Conservation (phyloP, 495 filamentous ascomycete species). For the Pseudoneurospora amorphoporcata region DNA sequence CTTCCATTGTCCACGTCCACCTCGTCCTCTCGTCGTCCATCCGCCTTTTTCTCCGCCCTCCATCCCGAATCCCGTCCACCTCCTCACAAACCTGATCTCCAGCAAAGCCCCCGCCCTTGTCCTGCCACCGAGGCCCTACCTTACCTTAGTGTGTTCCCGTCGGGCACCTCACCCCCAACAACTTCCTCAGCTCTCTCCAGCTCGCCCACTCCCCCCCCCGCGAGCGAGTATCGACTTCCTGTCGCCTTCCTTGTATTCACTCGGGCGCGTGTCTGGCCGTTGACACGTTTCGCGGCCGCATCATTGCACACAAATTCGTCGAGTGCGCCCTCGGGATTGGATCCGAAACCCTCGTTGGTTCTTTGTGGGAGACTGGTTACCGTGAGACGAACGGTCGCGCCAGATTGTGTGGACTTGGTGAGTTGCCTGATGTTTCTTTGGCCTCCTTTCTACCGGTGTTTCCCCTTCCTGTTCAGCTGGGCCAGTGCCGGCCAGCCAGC, state of each 20-base stretch:
- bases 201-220: not conserved
- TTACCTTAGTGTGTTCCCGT: not conserved
- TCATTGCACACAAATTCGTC: conserved; percentile 1
- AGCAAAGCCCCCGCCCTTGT: not conserved
- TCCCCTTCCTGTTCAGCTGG: not conserved
- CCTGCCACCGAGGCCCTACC: not conserved
- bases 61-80: not conserved
- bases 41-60: not conserved
- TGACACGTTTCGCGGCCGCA: conserved; percentile 6
- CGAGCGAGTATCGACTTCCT: not conserved
- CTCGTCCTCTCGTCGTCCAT: not conserved
- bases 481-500: conserved; percentile 1
- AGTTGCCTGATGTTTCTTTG: conserved; percentile 1
- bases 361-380: conserved; percentile 5
- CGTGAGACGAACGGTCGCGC: not conserved
- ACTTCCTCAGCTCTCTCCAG: not conserved
- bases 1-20: not conserved
- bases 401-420: conserved; percentile 2
- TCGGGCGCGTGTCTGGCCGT: not conserved
- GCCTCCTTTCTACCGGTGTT: not conserved
- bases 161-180: not conserved
- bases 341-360: conserved; percentile 2
- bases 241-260: not conserved
- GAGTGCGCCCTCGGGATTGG: conserved; percentile 4
- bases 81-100: not conserved